These are phyloP conservation scores for Colletotrichum sp. DNA, from an alignment of 2,329 filamentous ascomycete genomes.

Conservation along the genomic window DNA sequence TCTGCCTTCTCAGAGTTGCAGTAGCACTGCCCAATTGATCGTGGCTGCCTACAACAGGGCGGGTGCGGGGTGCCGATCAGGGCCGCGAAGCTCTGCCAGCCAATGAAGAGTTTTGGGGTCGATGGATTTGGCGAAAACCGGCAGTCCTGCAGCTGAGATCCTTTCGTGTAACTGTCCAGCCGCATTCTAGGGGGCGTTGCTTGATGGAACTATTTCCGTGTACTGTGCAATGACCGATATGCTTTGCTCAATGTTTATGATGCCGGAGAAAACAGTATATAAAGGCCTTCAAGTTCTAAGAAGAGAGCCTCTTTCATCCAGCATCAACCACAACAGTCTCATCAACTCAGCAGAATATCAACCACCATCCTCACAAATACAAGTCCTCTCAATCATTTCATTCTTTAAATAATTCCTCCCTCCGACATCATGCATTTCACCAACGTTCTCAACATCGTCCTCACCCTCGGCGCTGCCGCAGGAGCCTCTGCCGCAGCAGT, in stretches of 20 bases:
- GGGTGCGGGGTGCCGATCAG: background rate
- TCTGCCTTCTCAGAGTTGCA: background rate
- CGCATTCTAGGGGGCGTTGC: background rate
- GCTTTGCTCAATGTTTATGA: background rate
- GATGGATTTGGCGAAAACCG: background rate
- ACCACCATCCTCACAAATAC: background rate
- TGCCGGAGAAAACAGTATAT: background rate
- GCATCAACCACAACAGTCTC: background rate
- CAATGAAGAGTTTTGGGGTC: background rate
- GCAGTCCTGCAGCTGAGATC: background rate
- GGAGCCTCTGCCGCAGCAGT: background rate
- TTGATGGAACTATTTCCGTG: background rate
- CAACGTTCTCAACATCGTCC: background rate
- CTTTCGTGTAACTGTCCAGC: background rate
- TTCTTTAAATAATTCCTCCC: background rate
- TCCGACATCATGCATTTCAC: background rate
- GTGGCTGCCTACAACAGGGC: background rate
- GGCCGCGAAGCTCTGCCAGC: background rate
- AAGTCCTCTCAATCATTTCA: background rate
- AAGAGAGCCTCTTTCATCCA: background rate
- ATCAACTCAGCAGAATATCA: background rate
- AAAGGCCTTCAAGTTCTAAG: background rate
- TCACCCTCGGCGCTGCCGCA: background rate
- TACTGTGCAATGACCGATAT: background rate
- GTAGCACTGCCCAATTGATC: background rate